Evolutionary conservation across 177 flowering plant genomes (phyloP), one percentile per base, ranked within the genome.

Genomic region (Tripterygium wilfordii): DNA sequence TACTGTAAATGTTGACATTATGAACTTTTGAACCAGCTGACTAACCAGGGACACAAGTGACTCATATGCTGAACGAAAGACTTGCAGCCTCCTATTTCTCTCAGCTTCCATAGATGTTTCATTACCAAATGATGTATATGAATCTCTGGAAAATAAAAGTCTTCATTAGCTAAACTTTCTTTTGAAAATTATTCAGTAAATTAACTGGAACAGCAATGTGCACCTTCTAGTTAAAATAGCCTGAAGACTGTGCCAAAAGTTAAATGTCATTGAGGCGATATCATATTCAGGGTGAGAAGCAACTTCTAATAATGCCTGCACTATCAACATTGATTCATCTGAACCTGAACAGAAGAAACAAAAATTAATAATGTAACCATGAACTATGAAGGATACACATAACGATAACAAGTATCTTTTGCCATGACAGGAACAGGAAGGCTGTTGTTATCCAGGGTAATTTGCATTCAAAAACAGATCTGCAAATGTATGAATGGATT

Each of bases 221-320:
- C 48, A 92, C 99, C 95, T 83, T 71, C 71, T 76, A 44, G 76
- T 83, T 78, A 94, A 76, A 54, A 70, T 75, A 68, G 75, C 66
- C 72, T 94, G 97, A 68, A 94, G 97, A 62, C 58, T 81, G 63
- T 89, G 99, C 99, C 99, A 94, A 67, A 94, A 94, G 65, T 85
- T 89, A 50, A 87, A 94, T 21, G 96, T 85, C 97, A 94, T 94
- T 30, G 95, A 94, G 51, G 97, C 95, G 61, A 94, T 94, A 67
- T 87, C 77, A 67, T 76, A 87, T 53, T 94, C 97, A 31, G 95
- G 88, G 63, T 87, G 96, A 28, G 97, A 75, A 55, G 96, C 78
- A 63, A 87, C 96, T 56, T 89, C 99, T 44, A 94, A 60, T 55
- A 94, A 53, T 23, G 96, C 96, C 64, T 77, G 80, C 19, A 85